These are phyloP conservation scores for Niveomyces coronatus DNA, from an alignment of 2,329 filamentous ascomycete genomes.

Conservation along the genomic window DNA sequence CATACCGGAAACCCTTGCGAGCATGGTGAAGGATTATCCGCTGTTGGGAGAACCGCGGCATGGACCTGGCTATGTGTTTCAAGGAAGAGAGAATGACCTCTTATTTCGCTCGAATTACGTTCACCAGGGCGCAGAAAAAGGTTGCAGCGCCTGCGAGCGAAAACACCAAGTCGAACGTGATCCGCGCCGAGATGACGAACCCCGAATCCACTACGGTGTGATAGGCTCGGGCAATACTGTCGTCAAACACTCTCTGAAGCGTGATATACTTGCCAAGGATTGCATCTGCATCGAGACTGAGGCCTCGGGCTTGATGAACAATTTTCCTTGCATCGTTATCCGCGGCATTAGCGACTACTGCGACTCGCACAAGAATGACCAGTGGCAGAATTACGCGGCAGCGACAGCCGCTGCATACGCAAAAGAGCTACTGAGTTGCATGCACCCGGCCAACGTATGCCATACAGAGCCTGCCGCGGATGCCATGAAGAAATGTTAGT, in stretches of 20 bases:
- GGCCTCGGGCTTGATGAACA: background rate
- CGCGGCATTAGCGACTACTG: background rate
- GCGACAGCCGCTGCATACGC: no score
- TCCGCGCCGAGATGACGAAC: background rate
- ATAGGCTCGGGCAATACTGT: background rate
- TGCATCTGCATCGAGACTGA: background rate
- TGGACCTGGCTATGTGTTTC: background rate
- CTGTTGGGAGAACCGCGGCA: background rate
- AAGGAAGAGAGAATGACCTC: background rate
- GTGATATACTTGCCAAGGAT: background rate
- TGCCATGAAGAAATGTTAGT: no score
- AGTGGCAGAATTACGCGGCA: no score
- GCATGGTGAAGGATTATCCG: background rate
- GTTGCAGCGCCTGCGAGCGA: background rate
- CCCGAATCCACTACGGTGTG: background rate
- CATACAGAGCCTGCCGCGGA: no score
- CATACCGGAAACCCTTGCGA: background rate
- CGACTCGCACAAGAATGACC: no score
- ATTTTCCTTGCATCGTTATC: background rate
- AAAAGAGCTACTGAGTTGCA: no score
- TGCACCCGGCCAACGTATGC: no score
- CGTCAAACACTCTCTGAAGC: background rate
- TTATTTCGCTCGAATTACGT: background rate
- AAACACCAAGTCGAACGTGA: background rate
- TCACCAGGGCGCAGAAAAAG: background rate